A percentile compares a stretch with the other conserved stretches of the same genome.
Conservation (phyloP, 768 basidiomycete genomes). For the Leccinum longicurvipes region DNA sequence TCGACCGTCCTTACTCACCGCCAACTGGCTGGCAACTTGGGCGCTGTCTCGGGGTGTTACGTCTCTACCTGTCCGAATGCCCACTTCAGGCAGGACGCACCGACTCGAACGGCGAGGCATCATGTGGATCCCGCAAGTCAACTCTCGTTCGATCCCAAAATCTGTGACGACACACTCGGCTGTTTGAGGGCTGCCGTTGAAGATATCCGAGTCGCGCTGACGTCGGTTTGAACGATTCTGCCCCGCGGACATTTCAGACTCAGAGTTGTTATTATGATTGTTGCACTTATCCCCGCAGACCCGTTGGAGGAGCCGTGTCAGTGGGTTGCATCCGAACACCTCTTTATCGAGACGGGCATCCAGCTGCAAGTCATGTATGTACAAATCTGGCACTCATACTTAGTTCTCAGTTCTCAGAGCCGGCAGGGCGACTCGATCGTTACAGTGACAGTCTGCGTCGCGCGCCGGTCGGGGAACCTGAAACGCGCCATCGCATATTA, state of each 20-base stretch:
- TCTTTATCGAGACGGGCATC: not conserved
- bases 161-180: not conserved
- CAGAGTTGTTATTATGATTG: not conserved
- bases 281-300: not conserved
- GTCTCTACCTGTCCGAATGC: not conserved
- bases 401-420: not conserved
- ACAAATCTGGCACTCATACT: not conserved
- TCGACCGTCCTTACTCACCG: not conserved
- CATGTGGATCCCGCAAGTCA: not conserved
- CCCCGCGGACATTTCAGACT: conserved; percentile 3
- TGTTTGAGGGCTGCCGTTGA: conserved; percentile 4
- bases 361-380: not conserved
- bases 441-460: not conserved
- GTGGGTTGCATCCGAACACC: not conserved
- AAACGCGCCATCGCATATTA: not conserved
- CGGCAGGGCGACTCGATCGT: not conserved
- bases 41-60: not conserved
- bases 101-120: not conserved
- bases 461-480: not conserved
- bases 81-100: not conserved
- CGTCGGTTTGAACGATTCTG: not conserved
- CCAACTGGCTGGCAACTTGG: not conserved
- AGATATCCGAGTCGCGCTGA: not conserved
- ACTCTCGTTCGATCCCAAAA: not conserved
- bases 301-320: not conserved